Percentiles rank a stretch among this genome's conserved stretches.
Conservation (phyloP, 164 flowering plant genomes). For the Vitis vinifera region DNA sequence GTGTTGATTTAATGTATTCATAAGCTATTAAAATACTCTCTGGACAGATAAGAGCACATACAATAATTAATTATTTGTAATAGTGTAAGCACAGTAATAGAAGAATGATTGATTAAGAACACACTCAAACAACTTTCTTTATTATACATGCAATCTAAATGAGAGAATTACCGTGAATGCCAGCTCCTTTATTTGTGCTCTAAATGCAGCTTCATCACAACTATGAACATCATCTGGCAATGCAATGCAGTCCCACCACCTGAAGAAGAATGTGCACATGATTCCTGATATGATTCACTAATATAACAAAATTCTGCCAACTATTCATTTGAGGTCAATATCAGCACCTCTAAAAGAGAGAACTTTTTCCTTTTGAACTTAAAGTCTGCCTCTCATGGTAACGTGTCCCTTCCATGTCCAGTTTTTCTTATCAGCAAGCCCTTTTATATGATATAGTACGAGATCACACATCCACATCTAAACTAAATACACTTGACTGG, state of each 20-base stretch:
- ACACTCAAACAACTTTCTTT: background rate
- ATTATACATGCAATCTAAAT: background rate
- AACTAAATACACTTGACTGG: too few relatives aligned
- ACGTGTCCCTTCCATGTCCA: too few relatives aligned
- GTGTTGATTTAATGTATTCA: too few relatives aligned
- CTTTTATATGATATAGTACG: too few relatives aligned
- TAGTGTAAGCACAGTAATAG: background rate
- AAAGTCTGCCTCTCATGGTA: too few relatives aligned
- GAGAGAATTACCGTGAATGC: conserved; percentile 63
- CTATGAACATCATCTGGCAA: conserved; percentile 79
- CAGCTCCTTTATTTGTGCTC: conserved; percentile 76
- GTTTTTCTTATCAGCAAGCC: too few relatives aligned
- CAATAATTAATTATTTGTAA: background rate
- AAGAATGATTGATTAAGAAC: background rate
- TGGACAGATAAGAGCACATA: background rate
- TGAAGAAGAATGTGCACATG: conserved; percentile 18
- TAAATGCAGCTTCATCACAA: conserved; percentile 63
- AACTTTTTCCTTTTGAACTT: too few relatives aligned
- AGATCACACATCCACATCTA: too few relatives aligned
- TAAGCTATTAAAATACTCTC: too few relatives aligned
- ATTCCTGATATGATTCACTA: background rate
- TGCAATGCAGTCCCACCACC: conserved; percentile 99
- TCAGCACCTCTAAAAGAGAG: too few relatives aligned
- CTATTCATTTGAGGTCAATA: too few relatives aligned
- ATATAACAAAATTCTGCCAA: too few relatives aligned